These are phyloP conservation scores for Ambrosia hybrid DNA, from an alignment of 140 eudicot species.

Conservation along the genomic window DNA sequence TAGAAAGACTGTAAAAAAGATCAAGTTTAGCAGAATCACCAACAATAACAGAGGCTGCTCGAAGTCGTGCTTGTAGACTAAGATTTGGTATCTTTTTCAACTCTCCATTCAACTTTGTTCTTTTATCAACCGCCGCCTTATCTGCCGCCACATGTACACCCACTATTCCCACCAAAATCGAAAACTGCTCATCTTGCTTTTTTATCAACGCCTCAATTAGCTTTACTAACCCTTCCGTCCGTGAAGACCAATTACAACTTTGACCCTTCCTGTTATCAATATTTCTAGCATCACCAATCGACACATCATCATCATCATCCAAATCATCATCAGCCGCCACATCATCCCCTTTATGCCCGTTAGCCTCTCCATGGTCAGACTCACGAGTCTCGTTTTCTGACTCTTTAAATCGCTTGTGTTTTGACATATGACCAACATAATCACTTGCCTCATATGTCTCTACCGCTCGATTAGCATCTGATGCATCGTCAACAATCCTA, in stretches of 20 bases:
- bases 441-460: slow-evolving; percentile 35
- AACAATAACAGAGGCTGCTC: slow-evolving; percentile 46
- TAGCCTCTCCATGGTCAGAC: slow-evolving; percentile 27
- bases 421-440: slow-evolving; percentile 21
- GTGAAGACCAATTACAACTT: slow-evolving; percentile 26
- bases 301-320: slow-evolving; percentile 21
- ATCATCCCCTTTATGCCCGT: slow-evolving; percentile 23
- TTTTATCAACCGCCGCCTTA: slow-evolving; percentile 34
- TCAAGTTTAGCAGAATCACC: slow-evolving; percentile 52
- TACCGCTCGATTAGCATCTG: slow-evolving; percentile 25
- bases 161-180: slow-evolving; percentile 32
- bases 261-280: slow-evolving; percentile 23
- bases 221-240: slow-evolving; percentile 34
- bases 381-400: slow-evolving; percentile 13
- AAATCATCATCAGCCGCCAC: slow-evolving; percentile 21
- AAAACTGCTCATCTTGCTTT: slow-evolving; percentile 41
- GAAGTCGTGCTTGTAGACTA: slow-evolving; percentile 44
- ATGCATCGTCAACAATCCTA: slow-evolving; percentile 25
- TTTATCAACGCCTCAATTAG: slow-evolving; percentile 33
- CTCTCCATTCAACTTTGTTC: slow-evolving; percentile 42
- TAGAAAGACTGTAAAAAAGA: slow-evolving; percentile 46
- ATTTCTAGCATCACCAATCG: slow-evolving; percentile 15
- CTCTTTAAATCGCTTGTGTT: slow-evolving; percentile 10
- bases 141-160: slow-evolving; percentile 38
- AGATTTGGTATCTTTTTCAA: slow-evolving; percentile 44